Evolutionary conservation across 805 yeast genomes (phyloP).

Genomic region (Nakazawaea wickerhamii): DNA sequence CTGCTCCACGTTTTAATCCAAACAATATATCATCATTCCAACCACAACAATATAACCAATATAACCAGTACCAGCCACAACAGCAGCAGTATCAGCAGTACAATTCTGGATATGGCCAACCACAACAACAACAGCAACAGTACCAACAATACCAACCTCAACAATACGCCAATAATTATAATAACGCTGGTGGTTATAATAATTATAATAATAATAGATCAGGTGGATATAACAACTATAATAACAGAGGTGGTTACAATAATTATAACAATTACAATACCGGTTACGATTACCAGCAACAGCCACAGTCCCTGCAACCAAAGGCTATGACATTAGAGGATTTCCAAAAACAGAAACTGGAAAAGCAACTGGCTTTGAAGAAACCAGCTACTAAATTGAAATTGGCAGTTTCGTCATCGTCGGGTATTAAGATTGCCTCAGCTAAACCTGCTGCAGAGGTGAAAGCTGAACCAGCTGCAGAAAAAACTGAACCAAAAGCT

Average conservation of each 20-base stretch:
- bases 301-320: constrained; percentile 21
- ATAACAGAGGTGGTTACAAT: constrained; percentile 14
- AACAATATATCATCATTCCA: constrained; percentile 44
- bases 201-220: constrained; percentile 25
- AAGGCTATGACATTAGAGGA: constrained; percentile 77
- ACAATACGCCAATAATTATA: constrained; percentile 19
- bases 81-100: constrained; percentile 23
- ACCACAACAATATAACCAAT: constrained; percentile 31
- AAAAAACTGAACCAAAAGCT: constrained; percentile 15
- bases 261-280: constrained; percentile 17
- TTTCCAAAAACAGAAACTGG: constrained; percentile 63
- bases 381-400: constrained; percentile 56
- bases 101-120: constrained; percentile 19
- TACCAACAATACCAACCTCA: constrained; percentile 22
- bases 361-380: constrained; percentile 34
- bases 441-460: constrained; percentile 32
- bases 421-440: constrained; percentile 58
- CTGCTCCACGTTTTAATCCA: constrained; percentile 39
- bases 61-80: constrained; percentile 25
- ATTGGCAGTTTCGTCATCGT: constrained; percentile 45
- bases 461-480: constrained; percentile 23
- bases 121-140: constrained; percentile 19
- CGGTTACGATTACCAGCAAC: constrained; percentile 18
- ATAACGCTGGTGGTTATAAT: constrained; percentile 19
- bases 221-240: constrained; percentile 25